Evolutionary conservation across 495 filamentous ascomycete species (phyloP), one percentile per base, ranked within the genome.

Genomic region (Acidomyces sp.): DNA sequence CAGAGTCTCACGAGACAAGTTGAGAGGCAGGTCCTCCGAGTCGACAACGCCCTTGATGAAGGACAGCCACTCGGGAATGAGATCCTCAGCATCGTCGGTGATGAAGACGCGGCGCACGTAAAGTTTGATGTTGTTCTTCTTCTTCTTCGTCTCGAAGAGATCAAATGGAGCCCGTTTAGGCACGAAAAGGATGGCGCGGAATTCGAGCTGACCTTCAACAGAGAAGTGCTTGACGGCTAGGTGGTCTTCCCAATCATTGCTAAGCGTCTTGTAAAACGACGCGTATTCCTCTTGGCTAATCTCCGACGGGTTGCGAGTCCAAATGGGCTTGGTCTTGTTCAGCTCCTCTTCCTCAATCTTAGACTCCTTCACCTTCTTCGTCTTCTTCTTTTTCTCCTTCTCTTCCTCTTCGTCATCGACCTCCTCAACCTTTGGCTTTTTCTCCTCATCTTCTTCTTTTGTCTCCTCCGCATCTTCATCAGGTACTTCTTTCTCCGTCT

Each of bases 71-170:
- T 97, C 90, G 46, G 90, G 90, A 53, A 97, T 92, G 68, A 97
- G 79, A 62, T 97, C 90, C 57, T 88, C 96, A 50, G 86, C 87
- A 69, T 97, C 90, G 54, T 97, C 90, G 41, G 90, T 97, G 74
- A 97, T 97, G 79, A 97, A 97, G 66, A 97, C 90, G 64, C 90
- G 92, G 64, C 90, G 90, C 54, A 97, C 90, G 68, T 97, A 97
- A 56, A 97, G 79, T 76, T 97, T 97, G 76, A 97, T 96, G 81
- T 97, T 97, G 78, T 95, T 96, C 85, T 97, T 97, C 60, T 86
- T 94, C 79, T 93, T 92, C 82, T 97, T 97, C 52, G 92, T 94
- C 78, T 97, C 90, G 69, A 97, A 97, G 41, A 97, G 83, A 58
- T 97, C 90, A 68, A 97, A 97, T 51, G 90, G 90, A 66, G 90